These are phyloP conservation scores for Terana coerulea DNA, from an alignment of 768 basidiomycete species.

Conservation along the genomic window DNA sequence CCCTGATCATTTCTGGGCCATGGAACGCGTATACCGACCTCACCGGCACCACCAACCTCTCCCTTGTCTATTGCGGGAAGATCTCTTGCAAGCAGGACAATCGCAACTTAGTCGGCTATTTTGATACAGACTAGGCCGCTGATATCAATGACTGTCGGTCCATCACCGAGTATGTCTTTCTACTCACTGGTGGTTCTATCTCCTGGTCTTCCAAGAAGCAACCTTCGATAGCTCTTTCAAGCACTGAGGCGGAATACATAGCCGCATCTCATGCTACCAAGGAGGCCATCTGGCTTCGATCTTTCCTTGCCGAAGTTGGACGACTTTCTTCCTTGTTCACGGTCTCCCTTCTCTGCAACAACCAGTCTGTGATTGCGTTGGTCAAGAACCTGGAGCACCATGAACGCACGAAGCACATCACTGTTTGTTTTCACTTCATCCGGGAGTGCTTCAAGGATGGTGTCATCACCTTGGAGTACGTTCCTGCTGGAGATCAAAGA, in stretches of 20 bases:
- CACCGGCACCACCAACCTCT: constrained; percentile 22
- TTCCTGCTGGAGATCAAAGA: constrained; percentile 19
- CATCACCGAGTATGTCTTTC: constrained; percentile 28
- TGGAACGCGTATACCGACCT: constrained; percentile 33
- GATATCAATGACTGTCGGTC: constrained; percentile 20
- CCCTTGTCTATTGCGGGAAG: constrained; percentile 17
- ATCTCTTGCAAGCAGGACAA: not conserved
- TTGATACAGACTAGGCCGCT: constrained; percentile 33
- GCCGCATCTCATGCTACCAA: constrained; percentile 23
- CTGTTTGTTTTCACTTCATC: constrained; percentile 29
- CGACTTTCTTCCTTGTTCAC: not conserved
- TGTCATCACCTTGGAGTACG: not conserved
- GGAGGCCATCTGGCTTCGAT: constrained; percentile 27
- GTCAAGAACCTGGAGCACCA: constrained; percentile 25
- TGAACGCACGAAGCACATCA: constrained; percentile 33
- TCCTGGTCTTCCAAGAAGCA: constrained; percentile 30
- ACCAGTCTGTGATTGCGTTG: constrained; percentile 23
- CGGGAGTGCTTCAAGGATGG: constrained; percentile 10
- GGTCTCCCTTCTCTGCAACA: constrained; percentile 10
- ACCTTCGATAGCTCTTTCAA: constrained; percentile 25
- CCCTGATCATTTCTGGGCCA: constrained; percentile 29
- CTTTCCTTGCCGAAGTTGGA: constrained; percentile 11
- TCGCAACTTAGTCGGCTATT: constrained; percentile 14
- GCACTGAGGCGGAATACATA: constrained; percentile 35
- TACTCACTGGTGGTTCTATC: constrained; percentile 21